These are phyloP conservation scores for Hymenoscyphus fraxineus DNA, from an alignment of 2,329 filamentous ascomycete genomes.

Conservation along the genomic window DNA sequence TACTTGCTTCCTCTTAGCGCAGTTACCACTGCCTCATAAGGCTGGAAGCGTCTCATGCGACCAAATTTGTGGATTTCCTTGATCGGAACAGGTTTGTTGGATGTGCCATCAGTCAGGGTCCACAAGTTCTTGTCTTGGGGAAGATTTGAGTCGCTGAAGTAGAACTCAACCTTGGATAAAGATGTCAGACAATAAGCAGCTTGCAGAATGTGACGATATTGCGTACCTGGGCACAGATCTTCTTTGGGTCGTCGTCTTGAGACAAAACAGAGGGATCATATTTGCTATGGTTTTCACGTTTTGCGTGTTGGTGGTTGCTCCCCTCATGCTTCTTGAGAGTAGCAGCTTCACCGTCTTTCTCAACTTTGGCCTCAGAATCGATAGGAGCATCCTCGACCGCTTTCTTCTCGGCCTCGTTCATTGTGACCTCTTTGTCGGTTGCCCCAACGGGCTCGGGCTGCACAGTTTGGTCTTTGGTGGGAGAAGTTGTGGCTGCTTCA, in stretches of 20 bases:
- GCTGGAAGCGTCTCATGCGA: slow-evolving; percentile 88
- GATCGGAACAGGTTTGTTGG: slow-evolving; percentile 78
- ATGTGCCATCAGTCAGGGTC: slow-evolving; percentile 68
- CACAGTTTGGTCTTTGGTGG: slow-evolving; percentile 21
- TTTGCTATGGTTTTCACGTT: slow-evolving; percentile 46
- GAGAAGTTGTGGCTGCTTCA: slow-evolving; percentile 24
- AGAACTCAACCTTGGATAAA: slow-evolving; percentile 75
- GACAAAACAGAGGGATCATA: slow-evolving; percentile 52
- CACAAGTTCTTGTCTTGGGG: slow-evolving; percentile 85
- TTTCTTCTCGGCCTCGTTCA: slow-evolving; percentile 19
- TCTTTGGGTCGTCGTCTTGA: slow-evolving; percentile 57
- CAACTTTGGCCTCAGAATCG: not conserved
- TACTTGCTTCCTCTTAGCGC: slow-evolving; percentile 75
- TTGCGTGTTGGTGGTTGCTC: slow-evolving; percentile 22
- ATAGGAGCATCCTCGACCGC: slow-evolving; percentile 9
- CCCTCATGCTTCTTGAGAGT: slow-evolving; percentile 10
- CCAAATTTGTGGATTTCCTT: slow-evolving; percentile 81
- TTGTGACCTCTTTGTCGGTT: slow-evolving; percentile 12
- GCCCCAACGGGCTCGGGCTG: slow-evolving; percentile 8
- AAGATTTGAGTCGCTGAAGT: slow-evolving; percentile 90
- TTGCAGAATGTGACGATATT: not conserved
- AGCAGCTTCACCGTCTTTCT: slow-evolving; percentile 17
- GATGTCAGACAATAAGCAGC: slow-evolving; percentile 13
- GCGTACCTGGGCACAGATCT: slow-evolving; percentile 64
- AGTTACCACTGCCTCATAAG: slow-evolving; percentile 77